Conservation (phyloP, 2,329 filamentous ascomycete species). For the Sordariomycetes sp. region DNA sequence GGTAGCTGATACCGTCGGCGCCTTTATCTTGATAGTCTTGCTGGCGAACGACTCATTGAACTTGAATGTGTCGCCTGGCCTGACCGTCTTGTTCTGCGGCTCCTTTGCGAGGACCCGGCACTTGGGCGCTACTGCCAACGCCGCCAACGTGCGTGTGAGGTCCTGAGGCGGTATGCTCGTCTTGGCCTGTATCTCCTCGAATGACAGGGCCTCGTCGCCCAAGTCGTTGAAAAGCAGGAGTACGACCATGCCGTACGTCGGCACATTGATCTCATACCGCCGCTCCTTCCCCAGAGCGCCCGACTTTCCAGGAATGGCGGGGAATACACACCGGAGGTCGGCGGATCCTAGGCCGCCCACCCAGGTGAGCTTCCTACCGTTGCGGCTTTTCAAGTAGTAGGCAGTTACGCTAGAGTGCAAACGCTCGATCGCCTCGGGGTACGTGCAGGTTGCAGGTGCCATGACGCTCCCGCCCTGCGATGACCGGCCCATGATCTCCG, state of each 20-base stretch:
- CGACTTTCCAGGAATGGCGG: slow-evolving; percentile 59
- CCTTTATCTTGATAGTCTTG: slow-evolving; percentile 80
- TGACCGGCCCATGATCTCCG: slow-evolving; percentile 67
- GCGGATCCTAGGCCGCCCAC: slow-evolving; percentile 61
- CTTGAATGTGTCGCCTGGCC: slow-evolving; percentile 63
- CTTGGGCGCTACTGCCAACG: slow-evolving; percentile 74
- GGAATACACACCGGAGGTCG: slow-evolving; percentile 74
- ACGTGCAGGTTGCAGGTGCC: slow-evolving; percentile 46
- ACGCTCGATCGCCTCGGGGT: slow-evolving; percentile 61
- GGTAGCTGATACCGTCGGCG: slow-evolving; percentile 68
- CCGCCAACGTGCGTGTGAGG: slow-evolving; percentile 67
- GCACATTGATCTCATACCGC: slow-evolving; percentile 82
- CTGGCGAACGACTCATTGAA: slow-evolving; percentile 78
- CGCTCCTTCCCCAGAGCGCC: slow-evolving; percentile 50
- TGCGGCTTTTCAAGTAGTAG: slow-evolving; percentile 81
- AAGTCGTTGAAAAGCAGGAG: slow-evolving; percentile 83
- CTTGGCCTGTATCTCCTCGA: slow-evolving; percentile 71
- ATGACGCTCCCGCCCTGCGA: slow-evolving; percentile 10
- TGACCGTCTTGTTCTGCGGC: slow-evolving; percentile 68
- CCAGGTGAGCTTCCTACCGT: slow-evolving; percentile 84
- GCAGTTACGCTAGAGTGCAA: slow-evolving; percentile 79
- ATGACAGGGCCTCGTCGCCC: slow-evolving; percentile 34
- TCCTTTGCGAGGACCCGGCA: slow-evolving; percentile 72
- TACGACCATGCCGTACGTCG: slow-evolving; percentile 87
- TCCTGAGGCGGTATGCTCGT: slow-evolving; percentile 71